Evolutionary conservation across 768 basidiomycete genomes (phyloP).

Genomic region (Fomitopsis serialis): DNA sequence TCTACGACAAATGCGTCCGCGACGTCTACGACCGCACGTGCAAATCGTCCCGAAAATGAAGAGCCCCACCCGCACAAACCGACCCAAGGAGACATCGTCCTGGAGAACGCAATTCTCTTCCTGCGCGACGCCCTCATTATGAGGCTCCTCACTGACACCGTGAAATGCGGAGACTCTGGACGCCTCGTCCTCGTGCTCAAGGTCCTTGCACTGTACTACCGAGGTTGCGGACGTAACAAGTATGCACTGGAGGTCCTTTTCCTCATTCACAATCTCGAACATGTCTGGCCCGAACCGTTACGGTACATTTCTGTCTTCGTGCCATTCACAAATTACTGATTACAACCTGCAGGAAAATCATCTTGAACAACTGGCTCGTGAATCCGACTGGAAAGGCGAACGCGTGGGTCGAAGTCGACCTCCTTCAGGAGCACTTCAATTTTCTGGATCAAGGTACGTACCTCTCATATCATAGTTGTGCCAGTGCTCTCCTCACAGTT

Average conservation of each 20-base stretch:
- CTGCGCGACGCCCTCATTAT: slow-evolving; percentile 6
- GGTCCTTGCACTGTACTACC: slow-evolving; percentile 22
- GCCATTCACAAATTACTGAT: too few species aligned
- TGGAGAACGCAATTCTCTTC: slow-evolving; percentile 21
- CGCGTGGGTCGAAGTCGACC: slow-evolving; percentile 23
- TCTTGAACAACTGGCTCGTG: slow-evolving; percentile 30
- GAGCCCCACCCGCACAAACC: too few species aligned
- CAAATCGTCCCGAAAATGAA: too few species aligned
- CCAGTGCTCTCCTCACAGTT: too few species aligned
- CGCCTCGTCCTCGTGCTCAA: slow-evolving; percentile 22
- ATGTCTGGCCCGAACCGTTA: slow-evolving; percentile 23
- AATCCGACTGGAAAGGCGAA: slow-evolving; percentile 22
- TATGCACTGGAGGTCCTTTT: slow-evolving; percentile 28
- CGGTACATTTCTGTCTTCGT: slow-evolving; percentile 11
- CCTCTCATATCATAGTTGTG: not conserved
- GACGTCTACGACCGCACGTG: too few species aligned
- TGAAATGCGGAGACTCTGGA: slow-evolving; percentile 27
- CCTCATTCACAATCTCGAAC: slow-evolving; percentile 22
- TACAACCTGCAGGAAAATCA: slow-evolving; percentile 14
- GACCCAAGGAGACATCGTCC: slow-evolving; percentile 2
- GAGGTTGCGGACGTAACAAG: slow-evolving; percentile 27
- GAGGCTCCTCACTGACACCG: slow-evolving; percentile 25
- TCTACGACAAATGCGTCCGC: too few species aligned
- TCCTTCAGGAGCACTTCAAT: slow-evolving; percentile 31
- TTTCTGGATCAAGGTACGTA: slow-evolving; percentile 28